Evolutionary conservation across 1,284 basidiomycete species (phyloP), one percentile per base, ranked within the genome.

Genomic region (Moesziomyces sp.): DNA sequence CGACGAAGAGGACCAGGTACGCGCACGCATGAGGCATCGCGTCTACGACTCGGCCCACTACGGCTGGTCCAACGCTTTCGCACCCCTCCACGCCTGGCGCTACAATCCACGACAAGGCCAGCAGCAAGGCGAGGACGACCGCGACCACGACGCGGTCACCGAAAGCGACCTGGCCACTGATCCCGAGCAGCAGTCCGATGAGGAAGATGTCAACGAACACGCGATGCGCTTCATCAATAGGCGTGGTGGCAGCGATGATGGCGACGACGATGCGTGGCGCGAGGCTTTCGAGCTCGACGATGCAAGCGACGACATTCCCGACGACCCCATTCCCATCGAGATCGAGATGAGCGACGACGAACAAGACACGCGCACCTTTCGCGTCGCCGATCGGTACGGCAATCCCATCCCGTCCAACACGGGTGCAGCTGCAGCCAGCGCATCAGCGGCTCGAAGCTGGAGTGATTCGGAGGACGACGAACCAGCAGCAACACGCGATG

Each of bases 11-110:
- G 69, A 72, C 50, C 47, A 61, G 46, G 67, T 62, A 1, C 58
- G 73, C 11, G 65, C 68, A 3, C 53, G 62, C 26, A 68, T 69
- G 58, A 54, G 73, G 23, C 58, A 70, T 16, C 59, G 59, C 14
- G 63, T 70, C n/a, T 75, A 75, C 52, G 73, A 75, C 28, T 58
- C 68, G 7, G 69, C 68, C 42, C 49, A 66, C 43, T 70, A 70
- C 44, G 62, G 63, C 47, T 75, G 51, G 51, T 51, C 57, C 51
- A 75, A 75, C 33, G 60, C 56, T 18, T 75, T 60, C 48, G 73
- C 28, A 0, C 73, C 73, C 23, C 52, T 75, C 2, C 67, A 75
- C 42, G 54, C 58, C 21, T 75, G 67, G 62, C 61, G 73, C 14
- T 33, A 52, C 9, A 46, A 56, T 46, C 38, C 46, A 0, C 40